phyloP scores from a whole-genome alignment of 2,329 filamentous ascomycete genomes.

The Drechslerella dactyloides region DNA sequence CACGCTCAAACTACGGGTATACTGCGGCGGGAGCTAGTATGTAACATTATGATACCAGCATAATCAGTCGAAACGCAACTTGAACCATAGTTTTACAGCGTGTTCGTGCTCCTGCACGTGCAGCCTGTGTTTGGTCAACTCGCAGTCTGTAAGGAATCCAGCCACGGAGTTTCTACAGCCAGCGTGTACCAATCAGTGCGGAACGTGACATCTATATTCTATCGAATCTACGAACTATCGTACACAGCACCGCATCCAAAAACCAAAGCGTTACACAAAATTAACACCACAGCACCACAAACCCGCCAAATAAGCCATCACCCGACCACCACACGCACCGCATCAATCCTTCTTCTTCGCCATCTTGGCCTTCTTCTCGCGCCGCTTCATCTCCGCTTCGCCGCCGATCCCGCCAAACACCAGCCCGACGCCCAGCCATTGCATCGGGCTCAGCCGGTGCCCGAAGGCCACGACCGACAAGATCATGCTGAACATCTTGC shows the following conservation, averaged over 20 bases:
- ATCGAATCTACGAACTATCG: not conserved
- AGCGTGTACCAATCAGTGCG: too few species aligned
- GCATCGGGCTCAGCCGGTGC: slow-evolving; percentile 82
- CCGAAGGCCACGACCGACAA: slow-evolving; percentile 94
- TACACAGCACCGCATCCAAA: not conserved
- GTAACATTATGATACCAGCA: too few species aligned
- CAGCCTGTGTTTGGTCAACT: too few species aligned
- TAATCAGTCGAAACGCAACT: too few species aligned
- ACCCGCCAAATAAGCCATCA: not conserved
- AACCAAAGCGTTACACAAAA: not conserved
- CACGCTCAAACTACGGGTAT: too few species aligned
- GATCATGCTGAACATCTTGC: slow-evolving; percentile 99
- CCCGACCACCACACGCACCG: not conserved
- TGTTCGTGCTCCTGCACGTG: too few species aligned
- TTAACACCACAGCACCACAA: too few species aligned
- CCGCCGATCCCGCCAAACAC: slow-evolving; percentile 96
- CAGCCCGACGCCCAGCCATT: slow-evolving; percentile 88
- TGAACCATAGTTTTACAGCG: too few species aligned
- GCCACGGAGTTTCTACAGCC: too few species aligned
- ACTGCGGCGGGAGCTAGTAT: too few species aligned
- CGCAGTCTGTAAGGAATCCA: too few species aligned
- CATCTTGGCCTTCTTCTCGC: slow-evolving; percentile 83
- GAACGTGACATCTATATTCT: too few species aligned
- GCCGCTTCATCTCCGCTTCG: slow-evolving; percentile 79
- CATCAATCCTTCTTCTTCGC: slow-evolving; percentile 63